Conservation (phyloP, 1,284 basidiomycete genomes). For the Volvariella volvacea region DNA sequence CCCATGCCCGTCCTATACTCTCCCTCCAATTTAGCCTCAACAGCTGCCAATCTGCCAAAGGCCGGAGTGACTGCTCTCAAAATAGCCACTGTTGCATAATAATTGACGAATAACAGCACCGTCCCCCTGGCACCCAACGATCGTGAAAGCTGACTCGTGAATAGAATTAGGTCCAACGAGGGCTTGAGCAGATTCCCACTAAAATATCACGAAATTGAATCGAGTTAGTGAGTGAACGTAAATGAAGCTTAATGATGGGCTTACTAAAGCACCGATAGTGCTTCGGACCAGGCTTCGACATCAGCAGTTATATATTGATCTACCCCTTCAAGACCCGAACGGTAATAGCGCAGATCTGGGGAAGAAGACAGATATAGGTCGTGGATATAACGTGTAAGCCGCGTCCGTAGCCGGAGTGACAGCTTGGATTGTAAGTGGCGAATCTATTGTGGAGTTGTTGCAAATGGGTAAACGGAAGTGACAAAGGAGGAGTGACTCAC, state of each 20-base stretch:
- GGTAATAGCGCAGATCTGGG: slow-evolving; percentile 68
- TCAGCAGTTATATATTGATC: slow-evolving; percentile 95
- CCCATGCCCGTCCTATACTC: slow-evolving; percentile 90
- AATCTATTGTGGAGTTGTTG: slow-evolving; percentile 44
- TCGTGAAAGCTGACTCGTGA: slow-evolving; percentile 86
- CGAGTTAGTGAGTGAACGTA: neutral
- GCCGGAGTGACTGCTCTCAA: slow-evolving; percentile 86
- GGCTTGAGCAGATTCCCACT: slow-evolving; percentile 86
- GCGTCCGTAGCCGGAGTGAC: slow-evolving; percentile 78
- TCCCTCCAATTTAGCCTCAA: slow-evolving; percentile 83
- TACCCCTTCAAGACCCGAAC: slow-evolving; percentile 68
- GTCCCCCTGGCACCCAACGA: slow-evolving; percentile 83
- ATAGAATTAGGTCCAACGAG: slow-evolving; percentile 86
- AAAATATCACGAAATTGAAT: neutral
- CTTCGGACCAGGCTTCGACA: slow-evolving; percentile 86
- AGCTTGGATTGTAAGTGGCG: slow-evolving; percentile 90
- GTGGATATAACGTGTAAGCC: slow-evolving; percentile 87
- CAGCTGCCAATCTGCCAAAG: slow-evolving; percentile 87
- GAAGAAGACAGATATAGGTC: slow-evolving; percentile 83
- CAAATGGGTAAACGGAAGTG: slow-evolving; percentile 5
- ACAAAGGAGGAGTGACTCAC: slow-evolving; percentile 27
- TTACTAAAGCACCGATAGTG: slow-evolving; percentile 84
- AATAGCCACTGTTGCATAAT: slow-evolving; percentile 81
- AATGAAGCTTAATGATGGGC: slow-evolving; percentile 21
- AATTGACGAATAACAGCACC: slow-evolving; percentile 75